Percentiles rank a stretch among this genome's conserved stretches.
Conservation (phyloP, 2,329 filamentous ascomycete species). For the Ophiostoma perfectum region DNA sequence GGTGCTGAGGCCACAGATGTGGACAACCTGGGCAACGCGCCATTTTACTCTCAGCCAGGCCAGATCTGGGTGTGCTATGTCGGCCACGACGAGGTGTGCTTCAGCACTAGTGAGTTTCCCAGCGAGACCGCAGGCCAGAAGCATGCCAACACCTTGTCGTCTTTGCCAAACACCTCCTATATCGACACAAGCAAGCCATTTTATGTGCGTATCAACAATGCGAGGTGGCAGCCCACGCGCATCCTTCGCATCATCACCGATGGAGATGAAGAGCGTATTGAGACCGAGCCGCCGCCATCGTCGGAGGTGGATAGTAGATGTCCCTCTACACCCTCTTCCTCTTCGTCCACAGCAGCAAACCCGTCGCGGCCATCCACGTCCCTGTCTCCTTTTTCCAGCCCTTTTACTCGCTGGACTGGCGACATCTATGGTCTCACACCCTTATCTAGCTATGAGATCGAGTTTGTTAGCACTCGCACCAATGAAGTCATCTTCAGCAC, state of each 20-base stretch:
- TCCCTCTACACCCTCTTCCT: background rate
- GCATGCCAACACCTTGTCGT: conserved; percentile 28
- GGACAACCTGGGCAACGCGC: conserved; percentile 69
- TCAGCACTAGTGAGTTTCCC: conserved; percentile 63
- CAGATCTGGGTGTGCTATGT: conserved; percentile 80
- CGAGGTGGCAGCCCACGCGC: conserved; percentile 71
- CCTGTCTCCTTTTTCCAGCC: conserved; percentile 27
- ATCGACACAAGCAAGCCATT: conserved; percentile 69
- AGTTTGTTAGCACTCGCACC: conserved; percentile 66
- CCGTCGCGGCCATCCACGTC: background rate
- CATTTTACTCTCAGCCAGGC: conserved; percentile 63
- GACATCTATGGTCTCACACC: conserved; percentile 65
- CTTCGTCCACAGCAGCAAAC: background rate
- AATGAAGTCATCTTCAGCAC: conserved; percentile 64
- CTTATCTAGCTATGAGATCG: conserved; percentile 70
- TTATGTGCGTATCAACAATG: conserved; percentile 72
- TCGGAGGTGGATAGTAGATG: background rate
- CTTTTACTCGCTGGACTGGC: conserved; percentile 59
- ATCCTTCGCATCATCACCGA: conserved; percentile 48
- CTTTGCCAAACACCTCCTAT: conserved; percentile 37
- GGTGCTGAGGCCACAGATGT: conserved; percentile 71
- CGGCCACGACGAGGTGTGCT: conserved; percentile 70
- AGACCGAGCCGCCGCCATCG: conserved; percentile 16
- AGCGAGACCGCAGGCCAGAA: conserved; percentile 35
- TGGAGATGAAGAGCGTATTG: conserved; percentile 17